phyloP scores from a whole-genome alignment of 2,329 filamentous ascomycete species.

The Volutella citrinella region DNA sequence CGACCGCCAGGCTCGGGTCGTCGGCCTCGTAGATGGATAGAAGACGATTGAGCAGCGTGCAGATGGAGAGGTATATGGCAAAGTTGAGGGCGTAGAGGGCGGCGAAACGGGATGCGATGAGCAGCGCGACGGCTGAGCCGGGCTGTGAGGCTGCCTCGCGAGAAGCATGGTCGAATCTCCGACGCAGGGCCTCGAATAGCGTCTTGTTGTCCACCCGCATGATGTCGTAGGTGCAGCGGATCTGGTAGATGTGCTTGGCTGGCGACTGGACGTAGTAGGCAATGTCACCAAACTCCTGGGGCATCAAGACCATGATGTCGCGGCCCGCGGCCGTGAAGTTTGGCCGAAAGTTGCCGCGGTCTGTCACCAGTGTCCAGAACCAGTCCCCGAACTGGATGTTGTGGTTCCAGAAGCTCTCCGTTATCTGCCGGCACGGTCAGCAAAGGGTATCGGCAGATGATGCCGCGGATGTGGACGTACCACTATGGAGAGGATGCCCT shows the following conservation, averaged over 20 bases:
- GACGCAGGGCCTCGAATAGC: too few relatives aligned
- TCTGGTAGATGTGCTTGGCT: conserved; percentile 3
- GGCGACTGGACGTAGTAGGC: conserved; percentile 13
- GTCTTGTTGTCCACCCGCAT: conserved; percentile 13
- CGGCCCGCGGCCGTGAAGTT: too few relatives aligned
- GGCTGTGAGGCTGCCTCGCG: too few relatives aligned
- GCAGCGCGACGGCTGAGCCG: conserved; percentile 1
- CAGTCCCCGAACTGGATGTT: too few relatives aligned
- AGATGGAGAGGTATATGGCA: conserved; percentile 8
- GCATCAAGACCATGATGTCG: too few relatives aligned
- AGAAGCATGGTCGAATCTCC: too few relatives aligned
- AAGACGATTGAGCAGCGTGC: conserved; percentile 11
- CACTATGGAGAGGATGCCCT: conserved; percentile 16
- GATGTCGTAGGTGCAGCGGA: conserved; percentile 13
- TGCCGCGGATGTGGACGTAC: conserved; percentile 14
- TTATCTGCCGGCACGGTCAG: too few relatives aligned
- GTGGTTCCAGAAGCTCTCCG: too few relatives aligned
- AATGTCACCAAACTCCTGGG: conserved; percentile 12
- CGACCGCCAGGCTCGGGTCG: background rate
- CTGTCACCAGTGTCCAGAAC: too few relatives aligned
- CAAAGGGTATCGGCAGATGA: too few relatives aligned
- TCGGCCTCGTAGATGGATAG: conserved; percentile 11
- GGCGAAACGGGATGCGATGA: conserved; percentile 4
- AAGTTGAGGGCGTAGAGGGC: conserved; percentile 13
- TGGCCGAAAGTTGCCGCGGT: conserved; percentile 15